A percentile compares a stretch with the other conserved stretches of the same genome.
These are phyloP conservation scores for Ustilago sp. DNA, from an alignment of 1,284 basidiomycete genomes.

Conservation along the genomic window DNA sequence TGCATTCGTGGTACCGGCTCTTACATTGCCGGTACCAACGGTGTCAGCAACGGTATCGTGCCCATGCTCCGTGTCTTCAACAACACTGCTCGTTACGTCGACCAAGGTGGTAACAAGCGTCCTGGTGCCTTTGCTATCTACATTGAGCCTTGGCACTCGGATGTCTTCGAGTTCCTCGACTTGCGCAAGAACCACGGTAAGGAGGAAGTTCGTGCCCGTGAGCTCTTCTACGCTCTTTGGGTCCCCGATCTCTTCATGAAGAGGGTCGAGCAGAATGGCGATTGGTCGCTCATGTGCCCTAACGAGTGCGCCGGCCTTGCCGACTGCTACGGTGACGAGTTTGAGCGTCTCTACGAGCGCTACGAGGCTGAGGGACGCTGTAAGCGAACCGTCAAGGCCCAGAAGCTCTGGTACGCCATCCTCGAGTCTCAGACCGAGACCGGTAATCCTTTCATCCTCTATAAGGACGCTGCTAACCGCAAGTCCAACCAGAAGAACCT, in stretches of 20 bases:
- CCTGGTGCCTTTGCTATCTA: slow-evolving; percentile 99
- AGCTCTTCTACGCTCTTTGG: slow-evolving; percentile 99
- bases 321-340: slow-evolving; percentile 92
- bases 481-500: slow-evolving; percentile 92
- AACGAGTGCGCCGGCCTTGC: slow-evolving; percentile 92
- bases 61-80: slow-evolving; percentile 99
- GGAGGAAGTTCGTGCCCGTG: slow-evolving; percentile 95
- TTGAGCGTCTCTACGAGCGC: slow-evolving; percentile 86
- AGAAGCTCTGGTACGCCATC: slow-evolving; percentile 99
- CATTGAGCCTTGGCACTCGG: slow-evolving; percentile 97
- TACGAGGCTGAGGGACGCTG: slow-evolving; percentile 94
- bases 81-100: slow-evolving; percentile 98
- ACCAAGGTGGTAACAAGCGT: slow-evolving; percentile 99
- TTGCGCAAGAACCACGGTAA: slow-evolving; percentile 99
- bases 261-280: slow-evolving; percentile 74
- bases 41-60: slow-evolving; percentile 98
- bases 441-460: slow-evolving; percentile 97
- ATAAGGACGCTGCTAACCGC: slow-evolving; percentile 78
- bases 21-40: slow-evolving; percentile 91
- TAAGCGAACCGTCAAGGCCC: slow-evolving; percentile 88
- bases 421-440: slow-evolving; percentile 98
- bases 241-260: slow-evolving; percentile 88
- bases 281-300: slow-evolving; percentile 98
- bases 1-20: slow-evolving; percentile 94
- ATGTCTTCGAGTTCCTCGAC: slow-evolving; percentile 97